phyloP scores from a whole-genome alignment of 345 rosid species.

The Gossypioides kirkii region DNA sequence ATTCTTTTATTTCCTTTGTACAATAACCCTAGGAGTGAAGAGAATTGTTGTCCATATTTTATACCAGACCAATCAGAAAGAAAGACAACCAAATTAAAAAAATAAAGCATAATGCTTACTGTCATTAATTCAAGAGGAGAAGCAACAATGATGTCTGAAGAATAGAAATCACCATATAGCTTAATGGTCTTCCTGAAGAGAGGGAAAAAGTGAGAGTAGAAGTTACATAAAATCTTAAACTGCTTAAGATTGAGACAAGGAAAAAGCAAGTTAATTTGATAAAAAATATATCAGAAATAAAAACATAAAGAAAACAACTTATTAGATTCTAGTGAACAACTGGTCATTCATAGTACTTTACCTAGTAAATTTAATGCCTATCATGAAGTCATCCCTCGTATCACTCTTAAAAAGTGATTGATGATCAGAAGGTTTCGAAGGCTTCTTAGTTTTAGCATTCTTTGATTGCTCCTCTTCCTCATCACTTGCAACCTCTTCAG shows the following conservation, averaged over 20 bases:
- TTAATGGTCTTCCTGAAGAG: slow-evolving; percentile 66
- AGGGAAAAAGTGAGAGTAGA: not conserved
- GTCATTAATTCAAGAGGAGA: slow-evolving; percentile 67
- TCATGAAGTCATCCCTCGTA: slow-evolving; percentile 65
- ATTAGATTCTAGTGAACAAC: not conserved
- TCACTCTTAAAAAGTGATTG: slow-evolving; percentile 79
- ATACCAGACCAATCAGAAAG: slow-evolving; percentile 1
- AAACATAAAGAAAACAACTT: not conserved
- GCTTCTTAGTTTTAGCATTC: slow-evolving; percentile 32
- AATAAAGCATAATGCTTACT: slow-evolving; percentile 37
- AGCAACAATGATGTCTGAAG: slow-evolving; percentile 87
- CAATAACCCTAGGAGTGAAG: not conserved
- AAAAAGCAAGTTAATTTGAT: not conserved
- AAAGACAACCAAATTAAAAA: not conserved
- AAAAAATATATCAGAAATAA: not conserved
- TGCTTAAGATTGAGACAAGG: not conserved
- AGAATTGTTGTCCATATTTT: not conserved
- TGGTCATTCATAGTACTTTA: slow-evolving; percentile 18
- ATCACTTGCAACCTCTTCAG: slow-evolving; percentile 45
- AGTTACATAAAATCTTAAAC: not conserved
- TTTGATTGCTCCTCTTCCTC: slow-evolving; percentile 23
- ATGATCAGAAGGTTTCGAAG: slow-evolving; percentile 80
- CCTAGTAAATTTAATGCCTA: slow-evolving; percentile 94
- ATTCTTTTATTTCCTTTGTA: not conserved
- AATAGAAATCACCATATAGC: slow-evolving; percentile 75